These are phyloP conservation scores for Artemisia annua DNA, from an alignment of 129 eudicot species.

Conservation along the genomic window DNA sequence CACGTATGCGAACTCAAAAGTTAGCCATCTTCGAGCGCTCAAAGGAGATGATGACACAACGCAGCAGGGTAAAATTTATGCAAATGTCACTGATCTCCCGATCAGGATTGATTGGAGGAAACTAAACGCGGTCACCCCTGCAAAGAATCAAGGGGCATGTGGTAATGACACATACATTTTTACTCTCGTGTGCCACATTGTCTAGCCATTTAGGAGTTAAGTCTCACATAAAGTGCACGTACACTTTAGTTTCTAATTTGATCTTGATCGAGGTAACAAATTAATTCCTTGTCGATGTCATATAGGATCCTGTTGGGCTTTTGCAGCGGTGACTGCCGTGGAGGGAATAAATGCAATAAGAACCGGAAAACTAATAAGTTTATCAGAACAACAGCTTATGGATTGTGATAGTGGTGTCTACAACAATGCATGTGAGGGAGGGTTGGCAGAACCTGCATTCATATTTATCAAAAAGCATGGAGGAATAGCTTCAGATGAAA, in stretches of 20 bases:
- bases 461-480: constrained; percentile 54
- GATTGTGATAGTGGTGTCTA: constrained; percentile 54
- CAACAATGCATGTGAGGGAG: constrained; percentile 76
- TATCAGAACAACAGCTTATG: constrained; percentile 79
- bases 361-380: constrained; percentile 55
- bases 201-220: too few relatives aligned
- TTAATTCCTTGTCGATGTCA: neutral
- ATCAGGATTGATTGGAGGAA: constrained; percentile 57
- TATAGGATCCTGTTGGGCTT: constrained; percentile 87
- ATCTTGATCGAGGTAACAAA: neutral
- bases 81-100: constrained; percentile 35
- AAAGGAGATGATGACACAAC: constrained; percentile 17
- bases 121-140: constrained; percentile 41
- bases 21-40: constrained; percentile 27
- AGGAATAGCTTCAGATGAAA: constrained; percentile 60
- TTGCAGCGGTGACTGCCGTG: constrained; percentile 60
- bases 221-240: too few relatives aligned
- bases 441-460: constrained; percentile 69
- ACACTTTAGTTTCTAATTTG: neutral
- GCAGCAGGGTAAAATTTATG: constrained; percentile 25
- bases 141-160: constrained; percentile 57
- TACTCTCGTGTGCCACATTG: too few relatives aligned
- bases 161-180: constrained; percentile 28
- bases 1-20: constrained; percentile 49
- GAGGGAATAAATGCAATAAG: constrained; percentile 78